phyloP scores from a whole-genome alignment of 1,284 basidiomycete genomes.

The Cutaneotrichosporon cavernicola region DNA sequence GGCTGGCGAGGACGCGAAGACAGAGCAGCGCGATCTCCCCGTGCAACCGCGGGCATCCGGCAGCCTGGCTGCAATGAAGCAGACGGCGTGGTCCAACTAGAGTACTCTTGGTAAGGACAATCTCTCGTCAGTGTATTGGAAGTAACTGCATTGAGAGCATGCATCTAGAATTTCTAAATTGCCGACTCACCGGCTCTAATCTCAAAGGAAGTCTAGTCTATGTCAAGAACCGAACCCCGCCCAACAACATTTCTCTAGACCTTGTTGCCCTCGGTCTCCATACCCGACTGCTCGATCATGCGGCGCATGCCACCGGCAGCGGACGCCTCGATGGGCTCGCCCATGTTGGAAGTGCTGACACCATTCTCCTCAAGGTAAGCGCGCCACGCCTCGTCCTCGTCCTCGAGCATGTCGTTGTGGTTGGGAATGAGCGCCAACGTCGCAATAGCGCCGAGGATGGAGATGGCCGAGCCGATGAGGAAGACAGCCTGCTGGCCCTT shows the following conservation, averaged over 20 bases:
- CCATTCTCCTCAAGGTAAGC: slow-evolving; percentile 32
- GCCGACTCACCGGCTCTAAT: too few relatives aligned
- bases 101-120: neutral
- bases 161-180: neutral
- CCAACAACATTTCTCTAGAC: neutral
- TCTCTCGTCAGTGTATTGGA: neutral
- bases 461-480: slow-evolving; percentile 33
- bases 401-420: slow-evolving; percentile 26
- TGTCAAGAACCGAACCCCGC: neutral
- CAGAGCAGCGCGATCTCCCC: neutral
- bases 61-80: slow-evolving; percentile 7
- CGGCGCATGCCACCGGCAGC: slow-evolving; percentile 3
- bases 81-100: slow-evolving; percentile 10
- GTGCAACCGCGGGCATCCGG: slow-evolving; percentile 3
- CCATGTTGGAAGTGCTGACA: slow-evolving; percentile 14
- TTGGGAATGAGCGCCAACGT: slow-evolving; percentile 32
- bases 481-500: slow-evolving; percentile 39
- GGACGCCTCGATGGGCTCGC: slow-evolving; percentile 19
- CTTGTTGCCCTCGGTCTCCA: neutral
- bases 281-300: slow-evolving; percentile 5
- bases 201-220: neutral
- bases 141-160: neutral
- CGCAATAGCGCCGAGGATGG: slow-evolving; percentile 30
- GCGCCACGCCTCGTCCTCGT: slow-evolving; percentile 31
- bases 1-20: neutral